These are phyloP conservation scores for Halteria grandinella DNA, from an alignment of 73 alveolate genomes.

Conservation along the genomic window DNA sequence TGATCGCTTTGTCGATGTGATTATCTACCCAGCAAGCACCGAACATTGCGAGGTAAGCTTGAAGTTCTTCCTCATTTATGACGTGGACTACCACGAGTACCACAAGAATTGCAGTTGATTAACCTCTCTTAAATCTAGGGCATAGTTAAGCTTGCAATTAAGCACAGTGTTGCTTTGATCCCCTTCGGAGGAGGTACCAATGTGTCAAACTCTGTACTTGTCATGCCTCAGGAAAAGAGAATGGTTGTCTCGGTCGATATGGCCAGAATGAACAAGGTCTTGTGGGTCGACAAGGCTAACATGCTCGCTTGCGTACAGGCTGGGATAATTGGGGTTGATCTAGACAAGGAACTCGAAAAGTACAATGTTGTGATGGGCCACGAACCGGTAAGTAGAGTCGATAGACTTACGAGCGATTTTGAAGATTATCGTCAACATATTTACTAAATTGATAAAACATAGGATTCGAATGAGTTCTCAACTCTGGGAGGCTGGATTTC, in stretches of 20 bases:
- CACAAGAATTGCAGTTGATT: too few species aligned
- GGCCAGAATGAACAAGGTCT: constrained; percentile 55
- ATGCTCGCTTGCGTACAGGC: constrained; percentile 59
- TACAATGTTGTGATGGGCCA: constrained; percentile 56
- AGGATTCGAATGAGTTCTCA: constrained; percentile 47
- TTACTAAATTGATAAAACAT: not conserved
- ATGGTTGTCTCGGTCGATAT: constrained; percentile 55
- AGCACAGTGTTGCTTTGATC: constrained; percentile 17
- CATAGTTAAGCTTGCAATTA: not conserved
- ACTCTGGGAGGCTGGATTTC: constrained; percentile 77
- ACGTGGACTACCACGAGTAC: too few species aligned
- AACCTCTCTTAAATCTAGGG: too few species aligned
- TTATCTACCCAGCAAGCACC: constrained; percentile 71
- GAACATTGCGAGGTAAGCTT: constrained; percentile 70
- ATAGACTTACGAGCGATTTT: too few species aligned
- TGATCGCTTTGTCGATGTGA: constrained; percentile 77
- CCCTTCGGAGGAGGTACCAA: constrained; percentile 68
- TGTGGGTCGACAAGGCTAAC: constrained; percentile 45
- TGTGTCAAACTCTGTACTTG: not conserved
- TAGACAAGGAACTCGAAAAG: constrained; percentile 26
- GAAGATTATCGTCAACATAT: too few species aligned
- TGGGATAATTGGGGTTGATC: constrained; percentile 43
- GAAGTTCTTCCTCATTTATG: not conserved
- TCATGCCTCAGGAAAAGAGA: not conserved
- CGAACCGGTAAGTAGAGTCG: constrained; percentile 51